A percentile compares a stretch with the other conserved stretches of the same genome.
phyloP scores from a whole-genome alignment of 345 rosid genomes.

The Euclidium syriacum region DNA sequence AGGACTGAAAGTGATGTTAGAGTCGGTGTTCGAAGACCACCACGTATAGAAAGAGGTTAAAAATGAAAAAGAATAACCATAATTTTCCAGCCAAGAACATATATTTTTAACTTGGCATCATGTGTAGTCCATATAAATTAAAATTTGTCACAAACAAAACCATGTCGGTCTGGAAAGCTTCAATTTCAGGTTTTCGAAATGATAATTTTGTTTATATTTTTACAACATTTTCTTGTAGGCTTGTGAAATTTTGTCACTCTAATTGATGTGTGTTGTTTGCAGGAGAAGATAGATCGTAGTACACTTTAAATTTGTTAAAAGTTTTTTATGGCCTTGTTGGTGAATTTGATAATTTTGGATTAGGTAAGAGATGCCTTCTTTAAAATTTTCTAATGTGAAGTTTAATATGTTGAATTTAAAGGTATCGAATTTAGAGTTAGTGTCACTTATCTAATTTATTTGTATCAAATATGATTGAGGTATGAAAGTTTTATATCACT shows the following conservation, averaged over 20 bases:
- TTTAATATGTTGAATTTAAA: too few species aligned
- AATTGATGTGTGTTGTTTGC: neutral
- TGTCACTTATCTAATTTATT: too few species aligned
- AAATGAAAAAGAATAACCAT: neutral
- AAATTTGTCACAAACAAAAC: neutral
- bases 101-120: slow-evolving; percentile 5
- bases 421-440: too few species aligned
- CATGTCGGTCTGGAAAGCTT: slow-evolving; percentile 1
- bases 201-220: neutral
- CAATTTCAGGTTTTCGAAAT: slow-evolving; percentile 18
- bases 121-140: slow-evolving; percentile 10
- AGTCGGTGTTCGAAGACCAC: slow-evolving; percentile 27
- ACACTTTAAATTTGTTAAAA: too few species aligned
- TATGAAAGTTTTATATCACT: too few species aligned
- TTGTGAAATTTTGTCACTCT: neutral
- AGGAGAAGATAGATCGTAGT: too few species aligned
- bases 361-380: too few species aligned
- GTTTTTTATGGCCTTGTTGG: too few species aligned
- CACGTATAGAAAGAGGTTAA: slow-evolving; percentile 31
- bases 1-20: slow-evolving; percentile 28
- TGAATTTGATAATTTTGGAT: too few species aligned
- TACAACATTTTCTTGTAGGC: neutral
- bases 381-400: too few species aligned
- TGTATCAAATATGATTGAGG: too few species aligned
- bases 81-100: neutral